Base-by-base conservation (phyloP, 2,329 filamentous ascomycete genomes). In the Juglanconis oblonga region DNA sequence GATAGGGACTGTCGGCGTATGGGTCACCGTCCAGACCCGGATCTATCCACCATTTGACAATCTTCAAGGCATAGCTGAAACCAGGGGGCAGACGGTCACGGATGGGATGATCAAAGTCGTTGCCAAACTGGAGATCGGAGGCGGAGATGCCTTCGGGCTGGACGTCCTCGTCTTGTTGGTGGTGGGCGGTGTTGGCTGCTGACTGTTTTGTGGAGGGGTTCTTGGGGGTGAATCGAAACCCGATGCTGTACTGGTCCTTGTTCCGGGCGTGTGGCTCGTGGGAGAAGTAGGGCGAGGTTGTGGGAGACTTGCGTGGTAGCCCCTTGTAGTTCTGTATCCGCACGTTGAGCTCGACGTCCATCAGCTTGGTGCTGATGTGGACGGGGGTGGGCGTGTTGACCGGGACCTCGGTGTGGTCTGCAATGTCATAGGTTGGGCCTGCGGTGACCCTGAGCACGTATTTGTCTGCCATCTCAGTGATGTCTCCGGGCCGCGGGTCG, bases 101-200 rank as follows among this genome's bases (percentile, higher is more conserved):
- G 67, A 99, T 95, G 0, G 95, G 91, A 54, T 90, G 85, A 70
- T 97, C 93, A 71, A 98, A 97, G 78, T 97, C 92, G 73, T 98
- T 98, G 47, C 94, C 95, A 68, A 97, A 97, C 57, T 97, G 87
- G 3, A 99, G 80, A 64, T 96, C 87, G 32, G 84, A 74, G 49
- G 86, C 92, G 3, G 81, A 79, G 59, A 96, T 86, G 40, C 82
- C 81, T 74, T 74, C 49, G n/a, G 58, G 47, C 17, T 61, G 61
- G 33, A 5, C 64, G 62, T 64, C 59, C 8, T 61, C 44, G 3
- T 65, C 63, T 1, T 62, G 62, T 3, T 33, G 51, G 1, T 65
- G 61, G n/a, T 65, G 4, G 17, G 29, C 17, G 17, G 17, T 14
- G 11, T 57, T 53, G 9, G 35, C 47, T 44, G 58, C 64, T 67